Percentiles rank a stretch among this genome's conserved stretches.
Conservation (phyloP, 306 rosid species). For the Glycine latifolia region DNA sequence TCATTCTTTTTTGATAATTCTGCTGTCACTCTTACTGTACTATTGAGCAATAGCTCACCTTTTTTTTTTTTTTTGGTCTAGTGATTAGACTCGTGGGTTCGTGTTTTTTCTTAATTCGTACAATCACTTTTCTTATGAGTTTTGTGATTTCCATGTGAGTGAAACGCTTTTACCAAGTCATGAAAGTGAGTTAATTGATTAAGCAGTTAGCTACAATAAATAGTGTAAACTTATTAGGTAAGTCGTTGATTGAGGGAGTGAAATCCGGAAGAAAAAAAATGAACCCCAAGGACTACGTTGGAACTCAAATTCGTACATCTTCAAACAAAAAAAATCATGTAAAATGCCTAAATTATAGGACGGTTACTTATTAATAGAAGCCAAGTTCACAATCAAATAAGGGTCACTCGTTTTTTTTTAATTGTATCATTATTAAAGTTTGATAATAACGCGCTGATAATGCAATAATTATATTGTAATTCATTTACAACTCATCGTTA, state of each 20-base stretch:
- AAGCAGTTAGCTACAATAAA: background rate
- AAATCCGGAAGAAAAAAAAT: background rate
- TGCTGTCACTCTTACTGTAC: conserved; percentile 22
- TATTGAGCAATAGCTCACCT: background rate
- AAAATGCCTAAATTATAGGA: background rate
- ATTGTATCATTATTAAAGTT: background rate
- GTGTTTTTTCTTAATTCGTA: conserved; percentile 10
- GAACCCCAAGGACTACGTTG: background rate
- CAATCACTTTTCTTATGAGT: background rate
- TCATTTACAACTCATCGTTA: too few relatives aligned
- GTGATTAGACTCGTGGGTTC: conserved; percentile 21
- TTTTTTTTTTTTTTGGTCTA: conserved; percentile 19
- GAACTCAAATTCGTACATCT: background rate
- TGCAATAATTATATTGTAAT: too few relatives aligned
- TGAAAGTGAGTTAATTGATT: conserved; percentile 6
- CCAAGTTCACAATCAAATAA: background rate
- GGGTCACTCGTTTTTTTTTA: background rate
- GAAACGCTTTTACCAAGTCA: conserved; percentile 13
- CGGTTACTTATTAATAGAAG: background rate
- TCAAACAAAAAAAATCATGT: background rate
- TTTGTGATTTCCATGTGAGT: conserved; percentile 1
- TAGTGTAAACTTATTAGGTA: background rate
- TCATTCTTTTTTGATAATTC: conserved; percentile 4
- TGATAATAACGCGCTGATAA: too few relatives aligned
- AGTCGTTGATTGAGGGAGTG: conserved; percentile 3